Evolutionary conservation across 1,284 basidiomycete genomes (phyloP), one percentile per base, ranked within the genome.

Genomic region (Cutaneotrichosporon sp.): DNA sequence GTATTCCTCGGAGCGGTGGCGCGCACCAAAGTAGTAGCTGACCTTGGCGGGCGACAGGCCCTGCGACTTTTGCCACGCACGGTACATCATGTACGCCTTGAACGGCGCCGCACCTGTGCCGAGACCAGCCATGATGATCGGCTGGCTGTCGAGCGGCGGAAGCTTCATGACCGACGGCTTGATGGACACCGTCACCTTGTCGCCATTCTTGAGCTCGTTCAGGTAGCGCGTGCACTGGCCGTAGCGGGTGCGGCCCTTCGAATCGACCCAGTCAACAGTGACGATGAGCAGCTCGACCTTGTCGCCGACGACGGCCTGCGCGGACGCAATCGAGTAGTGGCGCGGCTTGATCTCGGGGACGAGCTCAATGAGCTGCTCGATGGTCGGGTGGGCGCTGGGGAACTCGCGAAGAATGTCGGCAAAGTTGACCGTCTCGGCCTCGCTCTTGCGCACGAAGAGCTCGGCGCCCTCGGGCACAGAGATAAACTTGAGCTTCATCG

Each of bases 91-190:
- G 81, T 97, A 98, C 12, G 94, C 93, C 51, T 93, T 88, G 88
- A 98, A 98, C 38, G 94, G 94, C 13, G 94, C 94, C 5, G 92
- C 94, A 57, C 77, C 94, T 1, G 96, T 98, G 52, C 94, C 96
- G 40, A 98, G 85, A 68, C 94, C 94, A 46, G 94, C 92, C 89
- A 98, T 93, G 77, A 98, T 96, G 76, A 98, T 82, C 44, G 94
- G 94, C 73, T 96, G 91, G 55, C 80, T 81, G 69, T 85, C 80
- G 70, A 84, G 80, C 4, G 87, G 86, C 53, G 96, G 94, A 10
- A 96, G 80, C 83, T 97, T 98, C 94, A 98, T 98, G 45, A 98
- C 94, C 68, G 90, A 94, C 20, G 96, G 96, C 77, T 97, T 97
- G 77, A 98, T 87, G 17, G 92, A 97, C 15, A 97, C 94, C 1